Base-by-base conservation (phyloP, 139 green algal genomes). In the Chlamydomonas sphaeroides region DNA sequence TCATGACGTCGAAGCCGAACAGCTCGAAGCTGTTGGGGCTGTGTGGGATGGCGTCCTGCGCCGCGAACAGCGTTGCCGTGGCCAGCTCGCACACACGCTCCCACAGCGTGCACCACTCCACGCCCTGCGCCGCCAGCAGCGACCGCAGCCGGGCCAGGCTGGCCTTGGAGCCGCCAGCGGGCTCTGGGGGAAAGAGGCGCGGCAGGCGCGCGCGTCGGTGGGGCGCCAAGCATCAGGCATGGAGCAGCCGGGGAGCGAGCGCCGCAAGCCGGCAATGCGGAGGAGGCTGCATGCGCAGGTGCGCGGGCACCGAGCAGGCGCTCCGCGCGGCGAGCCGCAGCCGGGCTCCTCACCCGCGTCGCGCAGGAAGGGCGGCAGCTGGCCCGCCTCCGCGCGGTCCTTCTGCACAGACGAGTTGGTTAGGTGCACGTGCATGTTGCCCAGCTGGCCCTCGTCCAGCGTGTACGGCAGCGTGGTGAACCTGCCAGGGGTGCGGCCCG, bases 1-100 rank as follows among this genome's bases (percentile, higher is more conserved):
- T 74, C 86, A 96, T 74, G 33, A 96, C 86, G 84, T 96, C 93
- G 68, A 94, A 92, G 0, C 93, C 93, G 86, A 91, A 95, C 62
- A 96, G 67, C 87, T 96, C 93, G 79, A 93, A 96, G 85, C 85
- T 90, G 72, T 87, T 92, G 51, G 81, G 61, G 49, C 65, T 83
- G 42, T 84, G 72, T 3, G 89, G 84, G 74, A 93, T 91, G 51
- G 85, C 83, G 62, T 89, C 85, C 85, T 93, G 87, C 62, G 83
- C 87, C 15, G 84, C 89, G 62, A 91, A 91, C 11, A 93, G 87
- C 30, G 85, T 71, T 32, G 75, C 79, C 4, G 85, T 79, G 17
- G 89, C 79, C 61, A 91, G 77, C 66, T 87, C 83, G 11, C 85
- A 39, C 42, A 95, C 90, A 32, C 68, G 79, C 3, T 69, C 62